Evolutionary conservation across 176 grass and related monocot species (phyloP).

Genomic region (Thalia dealbata): DNA sequence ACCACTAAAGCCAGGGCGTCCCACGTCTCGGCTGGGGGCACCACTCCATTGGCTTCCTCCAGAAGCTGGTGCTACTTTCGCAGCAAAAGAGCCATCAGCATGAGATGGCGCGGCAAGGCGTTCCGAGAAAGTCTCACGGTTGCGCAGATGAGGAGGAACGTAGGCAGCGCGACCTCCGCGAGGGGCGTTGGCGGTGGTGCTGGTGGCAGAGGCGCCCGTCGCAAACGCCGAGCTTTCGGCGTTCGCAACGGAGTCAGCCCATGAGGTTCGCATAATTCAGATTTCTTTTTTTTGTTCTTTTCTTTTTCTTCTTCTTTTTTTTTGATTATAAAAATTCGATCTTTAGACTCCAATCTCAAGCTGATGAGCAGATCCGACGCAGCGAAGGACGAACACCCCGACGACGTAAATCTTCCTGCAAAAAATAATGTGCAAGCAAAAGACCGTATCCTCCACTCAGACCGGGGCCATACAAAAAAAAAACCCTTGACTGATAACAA

Average conservation of each 20-base stretch:
- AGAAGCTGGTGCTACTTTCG: slow-evolving; percentile 19
- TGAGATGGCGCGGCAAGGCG: slow-evolving; percentile 8
- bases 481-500: not conserved
- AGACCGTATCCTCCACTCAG: not conserved
- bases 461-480: not conserved
- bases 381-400: not conserved
- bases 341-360: slow-evolving; percentile 19
- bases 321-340: too few relatives aligned
- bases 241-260: slow-evolving; percentile 99
- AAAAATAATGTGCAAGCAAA: not conserved
- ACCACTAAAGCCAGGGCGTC: slow-evolving; percentile 4
- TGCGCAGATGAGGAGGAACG: slow-evolving; percentile 82
- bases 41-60: slow-evolving; percentile 29
- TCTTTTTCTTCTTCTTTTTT: too few relatives aligned
- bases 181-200: slow-evolving; percentile 9
- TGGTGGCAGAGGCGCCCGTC: slow-evolving; percentile 22
- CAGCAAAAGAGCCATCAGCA: slow-evolving; percentile 10
- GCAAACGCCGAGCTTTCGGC: slow-evolving; percentile 84
- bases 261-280: slow-evolving; percentile 98
- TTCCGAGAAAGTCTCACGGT: slow-evolving; percentile 16
- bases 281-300: too few relatives aligned
- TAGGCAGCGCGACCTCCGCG: slow-evolving; percentile 46
- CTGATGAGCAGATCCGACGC: slow-evolving; percentile 12
- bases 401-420: not conserved
- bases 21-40: slow-evolving; percentile 2